A percentile compares a stretch with the other conserved stretches of the same genome.
phyloP scores from a whole-genome alignment of 805 yeast genomes.

The Metschnikowia gruessii region DNA sequence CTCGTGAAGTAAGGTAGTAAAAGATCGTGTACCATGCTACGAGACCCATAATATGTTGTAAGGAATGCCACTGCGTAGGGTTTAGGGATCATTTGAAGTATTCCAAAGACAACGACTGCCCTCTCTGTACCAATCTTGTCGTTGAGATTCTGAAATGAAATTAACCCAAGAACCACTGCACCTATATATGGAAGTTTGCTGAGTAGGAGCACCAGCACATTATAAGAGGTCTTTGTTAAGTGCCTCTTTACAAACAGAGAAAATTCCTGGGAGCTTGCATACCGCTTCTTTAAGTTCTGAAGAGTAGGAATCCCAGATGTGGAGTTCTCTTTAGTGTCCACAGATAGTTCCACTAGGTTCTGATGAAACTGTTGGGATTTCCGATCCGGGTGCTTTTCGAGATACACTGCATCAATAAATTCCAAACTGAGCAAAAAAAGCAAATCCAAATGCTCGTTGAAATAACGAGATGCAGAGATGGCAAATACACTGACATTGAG shows the following conservation, averaged over 20 bases:
- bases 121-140: slow-evolving; percentile 46
- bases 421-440: slow-evolving; percentile 37
- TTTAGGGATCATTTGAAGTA: slow-evolving; percentile 36
- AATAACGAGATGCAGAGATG: slow-evolving; percentile 34
- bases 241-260: slow-evolving; percentile 20
- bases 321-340: neutral
- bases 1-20: slow-evolving; percentile 50
- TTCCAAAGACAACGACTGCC: slow-evolving; percentile 36
- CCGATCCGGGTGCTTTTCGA: slow-evolving; percentile 37
- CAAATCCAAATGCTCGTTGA: slow-evolving; percentile 39
- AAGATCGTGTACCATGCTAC: slow-evolving; percentile 44
- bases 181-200: slow-evolving; percentile 44
- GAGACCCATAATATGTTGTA: slow-evolving; percentile 46
- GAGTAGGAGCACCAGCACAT: slow-evolving; percentile 31
- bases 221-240: slow-evolving; percentile 21
- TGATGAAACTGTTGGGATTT: slow-evolving; percentile 13
- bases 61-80: slow-evolving; percentile 35
- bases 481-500: slow-evolving; percentile 41
- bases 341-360: slow-evolving; percentile 17
- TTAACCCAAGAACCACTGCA: slow-evolving; percentile 37
- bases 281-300: slow-evolving; percentile 10
- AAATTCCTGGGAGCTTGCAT: slow-evolving; percentile 21
- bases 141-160: slow-evolving; percentile 44
- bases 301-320: slow-evolving; percentile 2
- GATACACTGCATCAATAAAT: slow-evolving; percentile 33